Evolutionary conservation across 2,329 filamentous ascomycete species (phyloP), one percentile per base, ranked within the genome.

Genomic region (Botrytis byssoidea): DNA sequence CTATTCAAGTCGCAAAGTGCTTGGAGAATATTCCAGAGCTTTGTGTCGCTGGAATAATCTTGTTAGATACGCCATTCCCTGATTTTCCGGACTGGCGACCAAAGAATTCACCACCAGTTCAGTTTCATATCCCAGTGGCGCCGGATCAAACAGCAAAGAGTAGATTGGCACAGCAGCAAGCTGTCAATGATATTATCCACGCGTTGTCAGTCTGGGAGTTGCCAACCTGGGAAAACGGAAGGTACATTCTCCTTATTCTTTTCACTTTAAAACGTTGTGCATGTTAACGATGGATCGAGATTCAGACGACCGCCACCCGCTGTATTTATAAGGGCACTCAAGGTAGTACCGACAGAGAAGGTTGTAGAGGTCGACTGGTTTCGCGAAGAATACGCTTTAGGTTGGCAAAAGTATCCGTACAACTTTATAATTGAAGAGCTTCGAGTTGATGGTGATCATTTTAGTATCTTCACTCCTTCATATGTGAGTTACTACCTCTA

Each of bases 361-460:
- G 69, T 71, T 63, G 69, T 71, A 20, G 69, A 71, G 29, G 69
- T 71, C 8, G 69, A 71, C 25, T 71, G 69, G 69, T 71, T 71
- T 29, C 69, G 69, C 7, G 59, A 64, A 29, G 57, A 71, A 51
- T 61, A 29, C n/a, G 55, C 55, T 29, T 29, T 71, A 64, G 69
- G 69, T 12, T 71, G 69, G 69, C 69, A n/a, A 22, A 71, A 32
- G n/a, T 71, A 63, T 46, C 59, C 69, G 10, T 64, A 71, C 32
- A 25, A 71, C 18, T 71, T 71, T n/a, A 71, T 71, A 32, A 1
- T 71, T 40, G 14, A 71, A 22, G 69, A 71, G 59, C 9, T 71
- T 64, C 59, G 69, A 40, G 59, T 71, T 51, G 16, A 71, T n/a
- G 69, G 69, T 6, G 69, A 71, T 71, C 59, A 71, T 63, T 71